Evolutionary conservation across 768 basidiomycete species (phyloP).

Genomic region (Coprinellus aureogranulatus): DNA sequence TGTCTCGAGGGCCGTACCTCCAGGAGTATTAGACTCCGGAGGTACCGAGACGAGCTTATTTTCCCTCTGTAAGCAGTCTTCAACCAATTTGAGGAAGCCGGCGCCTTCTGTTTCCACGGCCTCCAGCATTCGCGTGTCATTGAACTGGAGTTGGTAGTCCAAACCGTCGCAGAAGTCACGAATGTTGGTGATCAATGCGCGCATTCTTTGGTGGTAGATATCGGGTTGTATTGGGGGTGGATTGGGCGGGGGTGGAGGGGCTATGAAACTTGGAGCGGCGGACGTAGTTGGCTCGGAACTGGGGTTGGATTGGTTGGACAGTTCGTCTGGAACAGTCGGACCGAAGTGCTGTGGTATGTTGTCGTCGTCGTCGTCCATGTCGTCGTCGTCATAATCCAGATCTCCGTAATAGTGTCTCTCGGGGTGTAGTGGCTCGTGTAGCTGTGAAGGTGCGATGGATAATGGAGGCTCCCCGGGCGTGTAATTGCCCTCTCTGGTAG

Average conservation of each 20-base stretch:
- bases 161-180: constrained; percentile 45
- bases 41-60: constrained; percentile 23
- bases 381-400: constrained; percentile 10
- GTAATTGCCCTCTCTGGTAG: not conserved
- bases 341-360: not conserved
- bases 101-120: constrained; percentile 41
- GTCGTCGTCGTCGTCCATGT: not conserved
- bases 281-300: not conserved
- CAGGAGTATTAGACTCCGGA: not conserved
- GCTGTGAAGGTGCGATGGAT: not conserved
- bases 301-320: not conserved
- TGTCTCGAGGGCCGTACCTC: too few species aligned
- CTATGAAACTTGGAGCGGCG: constrained; percentile 6
- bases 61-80: constrained; percentile 40
- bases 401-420: constrained; percentile 10
- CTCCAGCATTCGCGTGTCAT: constrained; percentile 42
- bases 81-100: constrained; percentile 37
- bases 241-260: constrained; percentile 12
- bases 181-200: constrained; percentile 39
- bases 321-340: not conserved
- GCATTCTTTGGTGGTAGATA: constrained; percentile 37
- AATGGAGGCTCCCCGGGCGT: not conserved
- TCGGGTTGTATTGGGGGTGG: constrained; percentile 16
- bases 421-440: constrained; percentile 1
- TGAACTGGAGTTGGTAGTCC: constrained; percentile 47